These are phyloP conservation scores for Spinacia oleracea DNA, from an alignment of 179 eudicot species.

Conservation along the genomic window DNA sequence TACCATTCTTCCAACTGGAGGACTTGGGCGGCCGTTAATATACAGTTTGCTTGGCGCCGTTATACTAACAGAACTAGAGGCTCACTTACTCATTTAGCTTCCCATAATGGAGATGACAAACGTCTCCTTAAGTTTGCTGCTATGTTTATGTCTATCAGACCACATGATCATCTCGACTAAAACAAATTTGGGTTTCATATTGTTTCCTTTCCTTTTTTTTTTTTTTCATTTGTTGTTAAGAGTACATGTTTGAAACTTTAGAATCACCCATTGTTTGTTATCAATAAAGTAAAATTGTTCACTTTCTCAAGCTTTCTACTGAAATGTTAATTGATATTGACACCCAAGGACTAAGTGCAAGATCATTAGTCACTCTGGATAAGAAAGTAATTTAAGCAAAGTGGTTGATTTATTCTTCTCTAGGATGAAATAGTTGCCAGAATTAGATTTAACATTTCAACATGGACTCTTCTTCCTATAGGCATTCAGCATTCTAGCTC, in stretches of 20 bases:
- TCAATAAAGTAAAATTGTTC: neutral
- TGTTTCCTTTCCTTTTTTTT: neutral
- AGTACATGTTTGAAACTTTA: neutral
- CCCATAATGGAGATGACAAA: conserved; percentile 42
- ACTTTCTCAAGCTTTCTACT: neutral
- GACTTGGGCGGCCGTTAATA: conserved; percentile 93
- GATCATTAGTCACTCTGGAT: no score
- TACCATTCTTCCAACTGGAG: conserved; percentile 89
- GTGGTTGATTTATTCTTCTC: no score
- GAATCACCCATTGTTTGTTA: neutral
- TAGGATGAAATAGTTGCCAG: no score
- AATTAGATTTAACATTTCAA: no score
- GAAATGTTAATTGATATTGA: no score
- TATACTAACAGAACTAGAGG: conserved; percentile 46
- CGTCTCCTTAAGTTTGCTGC: conserved; percentile 74
- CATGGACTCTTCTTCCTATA: no score
- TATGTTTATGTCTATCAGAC: conserved; percentile 76
- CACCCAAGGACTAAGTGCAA: no score
- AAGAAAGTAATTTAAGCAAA: no score
- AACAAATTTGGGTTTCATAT: neutral
- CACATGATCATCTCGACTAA: conserved; percentile 90
- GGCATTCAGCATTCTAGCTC: no score
- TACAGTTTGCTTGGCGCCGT: conserved; percentile 80
- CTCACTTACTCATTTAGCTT: conserved; percentile 22
- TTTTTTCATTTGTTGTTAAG: neutral